These are phyloP conservation scores for Acanthamoeba sp. DNA, from an alignment of 208 protist genomes.

Conservation along the genomic window DNA sequence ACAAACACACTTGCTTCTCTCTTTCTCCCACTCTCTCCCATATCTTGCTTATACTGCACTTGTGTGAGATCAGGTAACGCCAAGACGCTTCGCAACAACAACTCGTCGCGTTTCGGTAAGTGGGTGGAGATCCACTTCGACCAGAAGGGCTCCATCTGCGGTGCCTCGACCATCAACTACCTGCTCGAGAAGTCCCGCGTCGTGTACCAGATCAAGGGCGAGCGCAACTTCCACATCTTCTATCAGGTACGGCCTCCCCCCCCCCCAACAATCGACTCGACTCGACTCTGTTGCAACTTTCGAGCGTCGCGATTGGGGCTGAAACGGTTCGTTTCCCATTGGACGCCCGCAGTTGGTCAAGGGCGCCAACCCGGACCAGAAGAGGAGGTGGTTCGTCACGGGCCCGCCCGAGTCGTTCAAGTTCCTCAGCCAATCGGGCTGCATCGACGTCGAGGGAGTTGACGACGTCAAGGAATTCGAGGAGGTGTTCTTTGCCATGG, in stretches of 20 bases:
- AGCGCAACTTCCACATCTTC: slow-evolving; percentile 40
- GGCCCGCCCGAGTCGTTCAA: slow-evolving; percentile 90
- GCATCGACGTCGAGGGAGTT: slow-evolving; percentile 87
- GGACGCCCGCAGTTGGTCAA: not conserved
- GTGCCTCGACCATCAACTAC: slow-evolving; percentile 80
- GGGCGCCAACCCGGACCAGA: slow-evolving; percentile 78
- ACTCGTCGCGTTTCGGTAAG: slow-evolving; percentile 89
- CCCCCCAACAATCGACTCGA: no score
- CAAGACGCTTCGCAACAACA: slow-evolving; percentile 89
- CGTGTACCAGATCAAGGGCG: slow-evolving; percentile 63
- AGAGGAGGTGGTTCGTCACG: slow-evolving; percentile 74
- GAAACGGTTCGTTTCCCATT: no score
- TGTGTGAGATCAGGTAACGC: slow-evolving; percentile 88
- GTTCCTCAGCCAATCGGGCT: slow-evolving; percentile 93
- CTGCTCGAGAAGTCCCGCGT: slow-evolving; percentile 74
- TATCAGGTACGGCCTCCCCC: not conserved
- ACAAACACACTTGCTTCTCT: no score
- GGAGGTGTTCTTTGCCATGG: slow-evolving; percentile 80
- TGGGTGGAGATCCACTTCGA: slow-evolving; percentile 88
- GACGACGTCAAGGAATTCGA: slow-evolving; percentile 94
- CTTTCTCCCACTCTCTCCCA: not conserved
- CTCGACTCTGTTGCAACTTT: no score
- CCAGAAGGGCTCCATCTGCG: slow-evolving; percentile 82
- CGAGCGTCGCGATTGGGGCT: no score
- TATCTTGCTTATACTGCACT: not conserved